Conservation (phyloP, 2,329 filamentous ascomycete species). For the Microsporum canis region DNA sequence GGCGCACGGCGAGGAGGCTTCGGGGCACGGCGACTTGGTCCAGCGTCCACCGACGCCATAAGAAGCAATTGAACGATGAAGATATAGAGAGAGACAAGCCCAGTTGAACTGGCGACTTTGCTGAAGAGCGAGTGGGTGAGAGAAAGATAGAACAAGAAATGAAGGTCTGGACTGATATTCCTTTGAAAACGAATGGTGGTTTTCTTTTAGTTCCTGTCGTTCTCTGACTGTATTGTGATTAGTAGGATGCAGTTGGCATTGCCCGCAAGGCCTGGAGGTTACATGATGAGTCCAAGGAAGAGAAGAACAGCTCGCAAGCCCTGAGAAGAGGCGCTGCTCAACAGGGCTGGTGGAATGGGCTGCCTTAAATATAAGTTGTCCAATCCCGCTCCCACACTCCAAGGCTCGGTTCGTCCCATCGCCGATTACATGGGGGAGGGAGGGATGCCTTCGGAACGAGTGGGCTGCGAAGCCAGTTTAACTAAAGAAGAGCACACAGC, state of each 20-base stretch:
- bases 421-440: neutral
- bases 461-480: neutral
- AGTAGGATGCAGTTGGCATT: neutral
- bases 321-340: neutral
- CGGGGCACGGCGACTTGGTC: conserved; percentile 3
- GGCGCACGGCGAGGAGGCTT: conserved; percentile 10
- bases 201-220: neutral
- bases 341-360: neutral
- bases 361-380: neutral
- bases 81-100: neutral
- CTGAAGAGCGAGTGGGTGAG: neutral
- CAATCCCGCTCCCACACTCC: neutral
- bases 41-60: neutral
- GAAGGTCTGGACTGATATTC: neutral
- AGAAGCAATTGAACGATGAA: neutral
- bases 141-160: neutral
- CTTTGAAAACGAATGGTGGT: neutral
- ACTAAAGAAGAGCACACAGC: neutral
- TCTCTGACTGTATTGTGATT: neutral
- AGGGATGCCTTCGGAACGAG: neutral
- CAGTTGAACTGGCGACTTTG: neutral
- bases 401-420: neutral
- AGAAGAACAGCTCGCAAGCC: neutral
- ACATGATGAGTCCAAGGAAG: neutral
- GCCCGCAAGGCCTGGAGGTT: neutral